Percentiles rank a stretch among this genome's conserved stretches.
These are phyloP conservation scores for Globisporangium apiculatum DNA, from an alignment of 352 stramenopile species.

Conservation along the genomic window DNA sequence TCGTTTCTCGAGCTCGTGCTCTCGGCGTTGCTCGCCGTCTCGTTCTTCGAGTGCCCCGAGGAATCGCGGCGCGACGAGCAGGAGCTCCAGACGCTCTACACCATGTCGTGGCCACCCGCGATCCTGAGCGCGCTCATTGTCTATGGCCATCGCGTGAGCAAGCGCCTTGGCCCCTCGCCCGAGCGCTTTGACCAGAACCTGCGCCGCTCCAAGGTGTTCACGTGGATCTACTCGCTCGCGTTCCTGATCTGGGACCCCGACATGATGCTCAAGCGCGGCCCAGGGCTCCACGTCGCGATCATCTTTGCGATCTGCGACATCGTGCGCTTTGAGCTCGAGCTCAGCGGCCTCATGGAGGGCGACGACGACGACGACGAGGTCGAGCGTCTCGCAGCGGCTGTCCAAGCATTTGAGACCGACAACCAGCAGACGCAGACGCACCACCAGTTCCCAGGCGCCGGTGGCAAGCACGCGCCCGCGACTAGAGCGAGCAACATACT, in stretches of 20 bases:
- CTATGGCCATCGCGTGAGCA: conserved; percentile 43
- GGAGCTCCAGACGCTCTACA: conserved; percentile 67
- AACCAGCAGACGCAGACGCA: neutral
- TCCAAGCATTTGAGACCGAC: conserved; percentile 1
- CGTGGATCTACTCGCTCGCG: conserved; percentile 47
- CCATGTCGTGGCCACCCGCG: conserved; percentile 51
- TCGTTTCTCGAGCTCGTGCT: conserved; percentile 64
- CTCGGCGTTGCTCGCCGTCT: conserved; percentile 56
- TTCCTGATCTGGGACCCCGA: conserved; percentile 66
- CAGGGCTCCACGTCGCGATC: conserved; percentile 56
- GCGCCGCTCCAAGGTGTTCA: conserved; percentile 60
- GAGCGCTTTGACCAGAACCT: conserved; percentile 65
- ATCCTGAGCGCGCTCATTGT: conserved; percentile 34
- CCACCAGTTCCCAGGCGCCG: neutral
- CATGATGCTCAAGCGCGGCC: conserved; percentile 66
- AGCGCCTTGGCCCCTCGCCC: conserved; percentile 31
- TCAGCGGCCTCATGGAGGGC: conserved; percentile 57
- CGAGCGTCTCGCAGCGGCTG: conserved; percentile 9
- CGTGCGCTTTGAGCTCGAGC: conserved; percentile 66
- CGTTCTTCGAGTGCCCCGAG: conserved; percentile 66
- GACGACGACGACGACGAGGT: conserved; percentile 19
- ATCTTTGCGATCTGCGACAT: conserved; percentile 67
- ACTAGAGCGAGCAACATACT: neutral
- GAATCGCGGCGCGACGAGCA: conserved; percentile 39
- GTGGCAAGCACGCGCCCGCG: neutral